These are phyloP conservation scores for Endothia cerciana DNA, from an alignment of 2,329 filamentous ascomycete genomes.

Conservation along the genomic window DNA sequence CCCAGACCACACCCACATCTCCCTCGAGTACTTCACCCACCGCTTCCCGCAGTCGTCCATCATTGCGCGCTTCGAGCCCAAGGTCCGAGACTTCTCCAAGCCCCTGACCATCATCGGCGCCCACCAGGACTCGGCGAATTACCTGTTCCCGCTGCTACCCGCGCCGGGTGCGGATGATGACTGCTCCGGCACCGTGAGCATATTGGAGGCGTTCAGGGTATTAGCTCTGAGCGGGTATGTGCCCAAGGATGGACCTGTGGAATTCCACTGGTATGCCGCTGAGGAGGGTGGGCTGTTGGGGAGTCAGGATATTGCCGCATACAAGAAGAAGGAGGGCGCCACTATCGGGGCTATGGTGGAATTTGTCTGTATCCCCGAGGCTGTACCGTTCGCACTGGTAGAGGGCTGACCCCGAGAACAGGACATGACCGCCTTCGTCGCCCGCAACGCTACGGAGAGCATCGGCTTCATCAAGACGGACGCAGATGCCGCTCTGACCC, in stretches of 20 bases:
- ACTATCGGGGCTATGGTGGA: slow-evolving; percentile 77
- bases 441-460: slow-evolving; percentile 43
- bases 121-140: slow-evolving; percentile 76
- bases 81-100: slow-evolving; percentile 39
- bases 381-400: background rate
- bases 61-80: slow-evolving; percentile 65
- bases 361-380: slow-evolving; percentile 36
- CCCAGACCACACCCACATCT: slow-evolving; percentile 43
- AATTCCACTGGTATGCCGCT: slow-evolving; percentile 84
- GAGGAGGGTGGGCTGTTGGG: slow-evolving; percentile 82
- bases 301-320: slow-evolving; percentile 70
- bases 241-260: slow-evolving; percentile 52
- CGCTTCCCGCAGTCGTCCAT: slow-evolving; percentile 72
- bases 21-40: slow-evolving; percentile 61
- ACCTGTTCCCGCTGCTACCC: slow-evolving; percentile 69
- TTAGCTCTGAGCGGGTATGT: slow-evolving; percentile 53
- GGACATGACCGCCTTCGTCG: slow-evolving; percentile 47
- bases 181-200: slow-evolving; percentile 72
- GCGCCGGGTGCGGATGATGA: slow-evolving; percentile 77
- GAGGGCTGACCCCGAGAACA: slow-evolving; percentile 22
- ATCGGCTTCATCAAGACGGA: slow-evolving; percentile 45
- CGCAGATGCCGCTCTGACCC: slow-evolving; percentile 42
- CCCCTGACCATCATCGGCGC: slow-evolving; percentile 63
- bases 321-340: slow-evolving; percentile 64
- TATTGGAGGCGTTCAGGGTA: slow-evolving; percentile 71